A percentile compares a stretch with the other conserved stretches of the same genome.
Conservation (phyloP, 208 protist species). For the Kentomonas sorsogonicus region DNA sequence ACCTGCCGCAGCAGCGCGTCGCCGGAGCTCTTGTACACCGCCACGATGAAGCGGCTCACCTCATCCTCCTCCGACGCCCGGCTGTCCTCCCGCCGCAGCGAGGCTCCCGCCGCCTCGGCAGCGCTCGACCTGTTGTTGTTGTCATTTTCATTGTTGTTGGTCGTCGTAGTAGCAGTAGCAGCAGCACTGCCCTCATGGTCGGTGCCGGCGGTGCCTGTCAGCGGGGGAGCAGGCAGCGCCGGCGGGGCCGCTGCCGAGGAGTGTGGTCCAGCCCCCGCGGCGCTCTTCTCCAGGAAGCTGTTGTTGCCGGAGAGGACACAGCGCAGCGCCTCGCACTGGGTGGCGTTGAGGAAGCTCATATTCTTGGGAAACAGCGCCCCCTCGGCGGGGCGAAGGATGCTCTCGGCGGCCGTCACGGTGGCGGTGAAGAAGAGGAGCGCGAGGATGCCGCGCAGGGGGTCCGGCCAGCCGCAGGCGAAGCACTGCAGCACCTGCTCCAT, state of each 20-base stretch:
- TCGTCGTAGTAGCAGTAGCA: no score
- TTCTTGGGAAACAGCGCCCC: conserved; percentile 24
- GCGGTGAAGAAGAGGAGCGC: conserved; percentile 45
- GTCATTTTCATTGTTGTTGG: no score
- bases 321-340: conserved; percentile 32
- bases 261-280: neutral
- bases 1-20: conserved; percentile 24
- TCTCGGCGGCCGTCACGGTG: conserved; percentile 17
- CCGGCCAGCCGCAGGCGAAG: conserved; percentile 63
- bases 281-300: neutral
- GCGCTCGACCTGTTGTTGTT: no score
- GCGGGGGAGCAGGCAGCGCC: no score
- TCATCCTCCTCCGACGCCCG: neutral
- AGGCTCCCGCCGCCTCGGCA: no score
- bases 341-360: conserved; percentile 27
- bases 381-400: conserved; percentile 22
- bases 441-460: conserved; percentile 46
- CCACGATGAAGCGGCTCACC: neutral
- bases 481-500: conserved; percentile 48
- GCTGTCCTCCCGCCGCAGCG: no score
- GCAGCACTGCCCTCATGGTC: no score
- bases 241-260: no score
- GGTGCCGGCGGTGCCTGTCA: no score
- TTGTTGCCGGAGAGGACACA: conserved; percentile 16
- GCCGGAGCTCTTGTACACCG: conserved; percentile 9